phyloP scores from a whole-genome alignment of 495 filamentous ascomycete species.

The Hyaloscypha variabilis region DNA sequence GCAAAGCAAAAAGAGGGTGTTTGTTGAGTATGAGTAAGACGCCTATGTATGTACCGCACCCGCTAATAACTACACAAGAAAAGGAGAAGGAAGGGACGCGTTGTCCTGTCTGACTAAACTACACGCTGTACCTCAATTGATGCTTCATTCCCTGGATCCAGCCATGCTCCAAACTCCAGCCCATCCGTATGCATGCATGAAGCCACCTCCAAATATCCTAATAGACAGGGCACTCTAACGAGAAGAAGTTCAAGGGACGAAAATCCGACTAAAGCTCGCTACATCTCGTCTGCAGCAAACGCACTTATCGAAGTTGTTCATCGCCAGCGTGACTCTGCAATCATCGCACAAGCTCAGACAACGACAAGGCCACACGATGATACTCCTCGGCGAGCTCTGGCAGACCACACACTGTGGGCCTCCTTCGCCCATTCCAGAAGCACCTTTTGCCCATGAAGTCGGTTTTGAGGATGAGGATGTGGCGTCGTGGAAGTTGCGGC shows the following conservation, averaged over 20 bases:
- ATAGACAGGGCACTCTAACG: neutral
- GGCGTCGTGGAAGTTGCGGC: slow-evolving; percentile 40
- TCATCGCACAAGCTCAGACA: slow-evolving; percentile 95
- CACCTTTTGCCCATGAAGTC: slow-evolving; percentile 65
- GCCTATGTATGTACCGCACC: neutral
- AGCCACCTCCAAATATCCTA: neutral
- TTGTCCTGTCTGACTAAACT: neutral
- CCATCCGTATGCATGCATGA: neutral
- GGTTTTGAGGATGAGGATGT: slow-evolving; percentile 10
- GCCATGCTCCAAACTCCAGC: slow-evolving; percentile 2
- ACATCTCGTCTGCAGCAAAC: slow-evolving; percentile 91
- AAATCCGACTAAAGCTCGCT: slow-evolving; percentile 83
- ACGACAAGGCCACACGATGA: slow-evolving; percentile 95
- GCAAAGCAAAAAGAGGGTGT: neutral
- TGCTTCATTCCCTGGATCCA: neutral
- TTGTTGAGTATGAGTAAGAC: neutral
- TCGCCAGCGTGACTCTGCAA: slow-evolving; percentile 87
- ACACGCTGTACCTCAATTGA: neutral
- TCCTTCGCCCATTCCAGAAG: slow-evolving; percentile 67
- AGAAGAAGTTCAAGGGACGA: slow-evolving; percentile 61
- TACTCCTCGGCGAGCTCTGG: slow-evolving; percentile 80
- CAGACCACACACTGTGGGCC: slow-evolving; percentile 94
- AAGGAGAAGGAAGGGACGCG: neutral
- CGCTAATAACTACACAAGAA: slow-evolving; percentile 2
- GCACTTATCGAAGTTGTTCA: slow-evolving; percentile 96